Conservation (phyloP, 2,329 filamentous ascomycete species). For the Stylonectria norvegica region DNA sequence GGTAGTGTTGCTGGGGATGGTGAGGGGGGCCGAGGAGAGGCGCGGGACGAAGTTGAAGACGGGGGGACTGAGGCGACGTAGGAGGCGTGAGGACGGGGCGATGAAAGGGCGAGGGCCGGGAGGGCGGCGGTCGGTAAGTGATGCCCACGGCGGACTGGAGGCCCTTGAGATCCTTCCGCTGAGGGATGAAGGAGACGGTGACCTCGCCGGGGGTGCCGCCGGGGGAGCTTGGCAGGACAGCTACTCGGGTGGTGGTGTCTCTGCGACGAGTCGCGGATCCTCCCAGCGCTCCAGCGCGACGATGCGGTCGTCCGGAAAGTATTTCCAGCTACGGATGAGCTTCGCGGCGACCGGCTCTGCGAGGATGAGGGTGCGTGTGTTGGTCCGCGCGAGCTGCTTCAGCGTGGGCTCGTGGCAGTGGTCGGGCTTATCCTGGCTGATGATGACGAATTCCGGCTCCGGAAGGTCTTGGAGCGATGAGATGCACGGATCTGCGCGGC, state of each 20-base stretch:
- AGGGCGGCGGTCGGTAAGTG: constrained; percentile 61
- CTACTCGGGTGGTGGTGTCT: constrained; percentile 41
- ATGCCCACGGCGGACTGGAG: constrained; percentile 67
- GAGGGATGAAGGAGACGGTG: constrained; percentile 64
- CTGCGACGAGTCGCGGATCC: constrained; percentile 34
- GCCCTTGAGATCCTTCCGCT: constrained; percentile 57
- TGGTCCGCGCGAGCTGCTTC: constrained; percentile 54
- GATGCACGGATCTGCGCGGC: constrained; percentile 54
- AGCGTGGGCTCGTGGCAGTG: constrained; percentile 70
- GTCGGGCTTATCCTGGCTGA: constrained; percentile 52
- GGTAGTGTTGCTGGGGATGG: constrained; percentile 4
- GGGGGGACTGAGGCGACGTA: constrained; percentile 9
- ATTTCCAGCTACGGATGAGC: constrained; percentile 63
- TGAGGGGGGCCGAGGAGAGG: constrained; percentile 8
- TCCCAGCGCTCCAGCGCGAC: constrained; percentile 46
- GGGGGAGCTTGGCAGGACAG: constrained; percentile 50
- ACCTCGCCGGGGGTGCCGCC: constrained; percentile 61
- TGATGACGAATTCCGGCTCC: constrained; percentile 44
- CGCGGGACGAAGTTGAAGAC: constrained; percentile 4
- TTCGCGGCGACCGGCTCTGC: constrained; percentile 63
- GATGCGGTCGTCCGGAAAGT: constrained; percentile 57
- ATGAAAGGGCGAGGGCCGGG: constrained; percentile 16
- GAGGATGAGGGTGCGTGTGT: constrained; percentile 58
- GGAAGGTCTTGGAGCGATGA: constrained; percentile 45
- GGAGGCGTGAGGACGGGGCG: constrained; percentile 17